These are phyloP conservation scores for Setaria viridis DNA, from an alignment of 202 grass and related monocot species.

Conservation along the genomic window DNA sequence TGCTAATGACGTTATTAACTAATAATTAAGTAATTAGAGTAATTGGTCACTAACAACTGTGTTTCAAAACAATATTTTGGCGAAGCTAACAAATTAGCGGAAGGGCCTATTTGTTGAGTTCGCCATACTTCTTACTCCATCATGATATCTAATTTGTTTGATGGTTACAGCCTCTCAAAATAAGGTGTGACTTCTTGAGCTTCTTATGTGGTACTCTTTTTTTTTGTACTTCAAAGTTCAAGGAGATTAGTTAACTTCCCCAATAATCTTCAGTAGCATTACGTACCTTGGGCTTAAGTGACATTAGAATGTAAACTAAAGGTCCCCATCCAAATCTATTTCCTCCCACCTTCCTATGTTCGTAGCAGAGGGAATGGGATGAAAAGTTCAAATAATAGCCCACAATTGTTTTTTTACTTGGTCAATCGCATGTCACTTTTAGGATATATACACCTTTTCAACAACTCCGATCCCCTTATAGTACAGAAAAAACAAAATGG, in stretches of 20 bases:
- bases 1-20: too few relatives aligned
- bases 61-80: too few relatives aligned
- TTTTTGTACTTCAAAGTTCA: neutral
- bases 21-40: too few relatives aligned
- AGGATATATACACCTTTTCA: slow-evolving; percentile 25
- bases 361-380: neutral
- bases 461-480: neutral
- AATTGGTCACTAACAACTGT: too few relatives aligned
- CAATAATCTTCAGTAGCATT: neutral
- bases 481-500: neutral
- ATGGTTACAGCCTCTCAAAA: neutral
- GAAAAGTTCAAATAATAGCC: neutral
- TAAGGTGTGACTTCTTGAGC: neutral
- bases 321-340: neutral
- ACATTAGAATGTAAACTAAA: neutral
- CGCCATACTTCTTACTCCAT: neutral
- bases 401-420: neutral
- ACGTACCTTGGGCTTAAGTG: neutral
- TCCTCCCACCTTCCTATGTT: slow-evolving; percentile 26
- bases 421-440: slow-evolving; percentile 16
- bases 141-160: neutral
- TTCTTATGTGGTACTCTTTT: neutral
- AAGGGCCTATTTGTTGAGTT: too few relatives aligned
- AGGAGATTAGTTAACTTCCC: too few relatives aligned
- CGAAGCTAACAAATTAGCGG: too few relatives aligned